phyloP scores from a whole-genome alignment of 371 early-diverging fungal species.

The Actinomucor elegans region DNA sequence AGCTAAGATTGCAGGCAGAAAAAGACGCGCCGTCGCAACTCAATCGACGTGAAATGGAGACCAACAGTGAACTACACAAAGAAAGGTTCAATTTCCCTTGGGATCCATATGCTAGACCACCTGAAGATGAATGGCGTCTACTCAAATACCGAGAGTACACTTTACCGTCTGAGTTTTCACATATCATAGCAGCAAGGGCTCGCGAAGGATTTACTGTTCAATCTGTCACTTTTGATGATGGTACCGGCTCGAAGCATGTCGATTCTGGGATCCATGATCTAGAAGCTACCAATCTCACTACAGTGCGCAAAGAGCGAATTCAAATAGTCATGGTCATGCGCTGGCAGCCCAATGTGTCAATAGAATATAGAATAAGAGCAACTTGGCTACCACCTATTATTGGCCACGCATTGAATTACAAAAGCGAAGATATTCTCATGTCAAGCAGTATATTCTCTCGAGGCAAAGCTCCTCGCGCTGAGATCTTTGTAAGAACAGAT shows the following conservation, averaged over 20 bases:
- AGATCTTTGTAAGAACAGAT: slow-evolving; percentile 45
- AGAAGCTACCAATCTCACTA: slow-evolving; percentile 22
- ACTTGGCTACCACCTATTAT: slow-evolving; percentile 44
- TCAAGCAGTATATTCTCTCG: slow-evolving; percentile 38
- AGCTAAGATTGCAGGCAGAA: slow-evolving; percentile 13
- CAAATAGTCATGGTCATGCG: slow-evolving; percentile 69
- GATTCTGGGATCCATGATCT: slow-evolving; percentile 23
- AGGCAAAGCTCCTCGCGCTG: slow-evolving; percentile 46
- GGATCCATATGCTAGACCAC: slow-evolving; percentile 76
- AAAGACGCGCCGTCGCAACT: slow-evolving; percentile 14
- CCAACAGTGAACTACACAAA: slow-evolving; percentile 3
- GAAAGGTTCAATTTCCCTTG: slow-evolving; percentile 77
- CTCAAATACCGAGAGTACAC: slow-evolving; percentile 77
- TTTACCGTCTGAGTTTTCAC: slow-evolving; percentile 64
- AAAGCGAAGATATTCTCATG: slow-evolving; percentile 26
- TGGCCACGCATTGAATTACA: slow-evolving; percentile 20
- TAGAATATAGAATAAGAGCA: slow-evolving; percentile 79
- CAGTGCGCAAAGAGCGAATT: slow-evolving; percentile 56
- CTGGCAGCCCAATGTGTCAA: slow-evolving; percentile 88
- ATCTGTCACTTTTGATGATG: slow-evolving; percentile 53
- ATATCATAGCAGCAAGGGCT: slow-evolving; percentile 77
- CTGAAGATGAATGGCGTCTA: slow-evolving; percentile 73
- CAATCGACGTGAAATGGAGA: slow-evolving; percentile 5
- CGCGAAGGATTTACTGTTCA: slow-evolving; percentile 85
- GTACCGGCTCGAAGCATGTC: slow-evolving; percentile 16